phyloP scores from a whole-genome alignment of 2,329 filamentous ascomycete species.

The Meredithiella fracta region DNA sequence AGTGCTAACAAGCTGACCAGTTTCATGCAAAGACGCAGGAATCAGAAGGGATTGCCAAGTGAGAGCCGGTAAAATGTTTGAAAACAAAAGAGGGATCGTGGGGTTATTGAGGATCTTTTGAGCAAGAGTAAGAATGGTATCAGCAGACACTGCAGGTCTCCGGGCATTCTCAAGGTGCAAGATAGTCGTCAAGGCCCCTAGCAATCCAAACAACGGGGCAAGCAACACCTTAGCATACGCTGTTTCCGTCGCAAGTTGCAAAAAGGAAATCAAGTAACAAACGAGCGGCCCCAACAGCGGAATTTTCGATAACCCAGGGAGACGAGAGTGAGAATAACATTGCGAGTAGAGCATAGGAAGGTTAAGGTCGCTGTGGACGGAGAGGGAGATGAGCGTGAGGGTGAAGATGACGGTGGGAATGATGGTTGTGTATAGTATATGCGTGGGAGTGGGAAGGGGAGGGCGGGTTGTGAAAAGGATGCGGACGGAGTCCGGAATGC shows the following conservation, averaged over 20 bases:
- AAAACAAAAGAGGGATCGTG: constrained; percentile 29
- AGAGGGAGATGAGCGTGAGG: constrained; percentile 26
- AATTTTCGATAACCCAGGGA: constrained; percentile 29
- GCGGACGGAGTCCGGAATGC: neutral
- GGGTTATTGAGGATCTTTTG: constrained; percentile 24
- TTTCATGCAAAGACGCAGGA: constrained; percentile 27
- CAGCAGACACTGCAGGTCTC: constrained; percentile 13
- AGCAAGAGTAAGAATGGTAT: constrained; percentile 6
- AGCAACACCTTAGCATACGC: constrained; percentile 26
- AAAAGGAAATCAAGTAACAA: constrained; percentile 36
- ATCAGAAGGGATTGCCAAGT: constrained; percentile 36
- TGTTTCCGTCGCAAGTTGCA: constrained; percentile 28
- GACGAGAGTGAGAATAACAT: constrained; percentile 31
- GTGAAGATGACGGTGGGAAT: constrained; percentile 31
- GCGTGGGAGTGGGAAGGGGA: neutral
- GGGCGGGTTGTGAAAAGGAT: neutral
- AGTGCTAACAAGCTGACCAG: neutral
- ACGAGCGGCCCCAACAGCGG: constrained; percentile 29
- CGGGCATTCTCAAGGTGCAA: constrained; percentile 34
- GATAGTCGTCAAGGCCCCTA: constrained; percentile 32
- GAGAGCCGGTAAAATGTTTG: constrained; percentile 33
- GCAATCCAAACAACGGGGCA: constrained; percentile 27
- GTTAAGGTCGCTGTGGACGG: constrained; percentile 33
- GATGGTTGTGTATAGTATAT: constrained; percentile 21
- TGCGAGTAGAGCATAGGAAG: constrained; percentile 36